Evolutionary conservation across 164 flowering plant species (phyloP), one percentile per base, ranked within the genome.

Genomic region (Vitis cinerea): DNA sequence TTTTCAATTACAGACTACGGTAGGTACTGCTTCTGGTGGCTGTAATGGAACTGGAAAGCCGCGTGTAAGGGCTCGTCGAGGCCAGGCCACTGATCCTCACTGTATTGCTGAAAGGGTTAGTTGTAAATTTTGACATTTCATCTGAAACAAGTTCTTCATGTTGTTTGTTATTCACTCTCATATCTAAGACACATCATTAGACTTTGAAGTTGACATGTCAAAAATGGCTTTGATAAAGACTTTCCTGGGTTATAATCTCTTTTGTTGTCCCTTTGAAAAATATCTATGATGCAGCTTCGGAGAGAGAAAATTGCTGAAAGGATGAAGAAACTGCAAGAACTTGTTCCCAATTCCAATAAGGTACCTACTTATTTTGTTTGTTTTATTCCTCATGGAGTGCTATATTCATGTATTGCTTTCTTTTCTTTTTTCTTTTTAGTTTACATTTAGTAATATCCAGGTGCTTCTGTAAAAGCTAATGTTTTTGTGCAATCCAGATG

Each of bases 11-110:
- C 72, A 73, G 76, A 63, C 52, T 55, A 44, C 64, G 2, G 13
- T 17, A 37, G 50, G 23, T 31, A 47, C 63, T 50, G 52, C 47
- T 2, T 31, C 67, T 49, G 68, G 59, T 68, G 49, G 57, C 51
- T 64, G 69, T n/a, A 64, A 64, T 65, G 77, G 72, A 59, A 51
- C 58, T 23, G 73, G 61, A 62, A 75, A 71, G 72, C 74, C 78
- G 56, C 75, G 76, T 10, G 80, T 76, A 8, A 75, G 90, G 73
- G 90, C 90, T 27, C 84, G 90, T 2, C 70, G 90, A 74, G 90
- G 90, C 55, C 90, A 86, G 73, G 88, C 90, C 55, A 86, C 90
- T 30, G 90, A 86, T 66, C 90, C 90, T 37, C 90, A 86, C 78
- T 84, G 90, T 70, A 86, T 86, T 17, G 90, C 90, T 19, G 90